Evolutionary conservation across 805 yeast genomes (phyloP).

Genomic region (Cephaloascus albidus): DNA sequence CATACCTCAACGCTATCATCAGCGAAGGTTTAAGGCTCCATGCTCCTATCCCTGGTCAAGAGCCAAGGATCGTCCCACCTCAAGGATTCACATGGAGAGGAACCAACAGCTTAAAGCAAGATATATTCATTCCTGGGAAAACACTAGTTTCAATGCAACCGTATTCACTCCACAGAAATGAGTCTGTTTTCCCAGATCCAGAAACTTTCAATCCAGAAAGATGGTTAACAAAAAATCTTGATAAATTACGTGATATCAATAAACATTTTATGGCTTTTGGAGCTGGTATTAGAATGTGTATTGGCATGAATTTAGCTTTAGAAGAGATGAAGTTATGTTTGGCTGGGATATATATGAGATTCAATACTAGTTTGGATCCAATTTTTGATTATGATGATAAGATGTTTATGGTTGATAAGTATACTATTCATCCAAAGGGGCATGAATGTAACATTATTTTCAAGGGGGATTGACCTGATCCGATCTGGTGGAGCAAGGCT

Average conservation of each 20-base stretch:
- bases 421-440: slow-evolving; percentile 17
- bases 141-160: slow-evolving; percentile 59
- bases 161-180: slow-evolving; percentile 50
- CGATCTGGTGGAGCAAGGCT: too few species aligned
- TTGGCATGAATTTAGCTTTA: slow-evolving; percentile 60
- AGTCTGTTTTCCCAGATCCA: slow-evolving; percentile 40
- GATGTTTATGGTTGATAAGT: slow-evolving; percentile 16
- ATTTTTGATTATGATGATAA: slow-evolving; percentile 12
- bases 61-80: slow-evolving; percentile 42
- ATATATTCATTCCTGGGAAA: slow-evolving; percentile 34
- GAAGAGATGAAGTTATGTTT: too few species aligned
- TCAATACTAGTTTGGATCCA: slow-evolving; percentile 9
- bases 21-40: slow-evolving; percentile 55
- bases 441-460: slow-evolving; percentile 2
- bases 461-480: not conserved
- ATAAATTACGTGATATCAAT: too few species aligned
- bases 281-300: slow-evolving; percentile 64
- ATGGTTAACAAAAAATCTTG: slow-evolving; percentile 49
- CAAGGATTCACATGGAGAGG: slow-evolving; percentile 16
- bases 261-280: slow-evolving; percentile 61
- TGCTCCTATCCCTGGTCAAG: slow-evolving; percentile 68
- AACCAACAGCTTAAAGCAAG: slow-evolving; percentile 10
- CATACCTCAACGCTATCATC: slow-evolving; percentile 51
- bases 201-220: slow-evolving; percentile 48
- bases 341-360: too few species aligned